Evolutionary conservation across 805 yeast genomes (phyloP).

Genomic region (Sugiyamaella smithiae): DNA sequence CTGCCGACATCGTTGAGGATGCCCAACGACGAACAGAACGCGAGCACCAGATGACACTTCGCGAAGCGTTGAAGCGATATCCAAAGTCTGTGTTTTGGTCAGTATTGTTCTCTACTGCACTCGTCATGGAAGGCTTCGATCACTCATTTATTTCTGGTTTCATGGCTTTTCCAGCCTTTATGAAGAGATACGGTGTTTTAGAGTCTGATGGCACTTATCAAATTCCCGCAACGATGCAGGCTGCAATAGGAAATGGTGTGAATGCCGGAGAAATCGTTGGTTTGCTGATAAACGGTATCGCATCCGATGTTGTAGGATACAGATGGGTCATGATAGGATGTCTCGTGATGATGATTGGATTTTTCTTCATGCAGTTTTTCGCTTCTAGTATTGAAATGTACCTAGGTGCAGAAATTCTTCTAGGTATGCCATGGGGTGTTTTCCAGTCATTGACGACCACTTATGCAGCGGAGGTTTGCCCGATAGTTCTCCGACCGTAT

Average conservation of each 20-base stretch:
- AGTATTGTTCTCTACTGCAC: slow-evolving; percentile 40
- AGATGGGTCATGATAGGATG: slow-evolving; percentile 37
- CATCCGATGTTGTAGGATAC: slow-evolving; percentile 47
- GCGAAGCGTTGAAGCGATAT: slow-evolving; percentile 38
- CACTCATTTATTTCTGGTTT: slow-evolving; percentile 40
- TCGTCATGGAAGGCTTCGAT: slow-evolving; percentile 52
- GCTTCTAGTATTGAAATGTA: slow-evolving; percentile 35
- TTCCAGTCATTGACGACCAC: slow-evolving; percentile 47
- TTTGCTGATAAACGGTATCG: slow-evolving; percentile 42
- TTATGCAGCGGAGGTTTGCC: slow-evolving; percentile 54
- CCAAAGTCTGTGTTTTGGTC: slow-evolving; percentile 48
- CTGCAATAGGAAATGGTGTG: slow-evolving; percentile 22
- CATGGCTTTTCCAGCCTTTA: slow-evolving; percentile 45
- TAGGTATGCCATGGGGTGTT: slow-evolving; percentile 47
- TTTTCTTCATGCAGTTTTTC: slow-evolving; percentile 38
- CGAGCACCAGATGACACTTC: slow-evolving; percentile 29
- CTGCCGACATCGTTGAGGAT: slow-evolving; percentile 24
- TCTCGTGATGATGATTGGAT: slow-evolving; percentile 6
- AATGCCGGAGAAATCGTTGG: slow-evolving; percentile 45
- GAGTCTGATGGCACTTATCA: slow-evolving; percentile 34
- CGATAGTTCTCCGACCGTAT: slow-evolving; percentile 46
- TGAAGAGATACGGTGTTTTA: slow-evolving; percentile 39
- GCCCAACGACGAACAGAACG: slow-evolving; percentile 12
- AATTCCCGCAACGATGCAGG: slow-evolving; percentile 34
- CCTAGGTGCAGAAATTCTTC: slow-evolving; percentile 10